A percentile compares a stretch with the other conserved stretches of the same genome.
phyloP scores from a whole-genome alignment of 805 yeast genomes.

The Schwanniomyces sp. region DNA sequence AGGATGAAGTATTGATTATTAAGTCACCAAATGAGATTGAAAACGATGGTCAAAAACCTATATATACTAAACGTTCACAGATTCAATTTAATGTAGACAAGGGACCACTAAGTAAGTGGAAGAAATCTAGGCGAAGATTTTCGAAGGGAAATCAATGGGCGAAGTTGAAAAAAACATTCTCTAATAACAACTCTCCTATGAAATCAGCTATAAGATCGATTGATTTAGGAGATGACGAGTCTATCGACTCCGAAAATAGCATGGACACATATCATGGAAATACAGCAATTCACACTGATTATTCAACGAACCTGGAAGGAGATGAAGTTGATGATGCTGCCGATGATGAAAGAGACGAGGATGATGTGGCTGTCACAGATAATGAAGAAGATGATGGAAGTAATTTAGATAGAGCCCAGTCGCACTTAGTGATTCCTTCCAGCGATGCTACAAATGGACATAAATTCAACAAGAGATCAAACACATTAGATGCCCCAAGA shows the following conservation, averaged over 20 bases:
- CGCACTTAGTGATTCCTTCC: constrained; percentile 34
- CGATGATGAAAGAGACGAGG: constrained; percentile 6
- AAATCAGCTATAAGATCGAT: constrained; percentile 2
- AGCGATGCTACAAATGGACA: constrained; percentile 32
- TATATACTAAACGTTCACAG: constrained; percentile 30
- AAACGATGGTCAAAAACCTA: constrained; percentile 31
- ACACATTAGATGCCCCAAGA: constrained; percentile 42
- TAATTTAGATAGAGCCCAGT: constrained; percentile 22
- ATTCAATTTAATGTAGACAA: constrained; percentile 23
- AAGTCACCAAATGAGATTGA: constrained; percentile 77
- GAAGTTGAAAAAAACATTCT: constrained; percentile 23
- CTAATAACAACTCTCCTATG: constrained; percentile 11
- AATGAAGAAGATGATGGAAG: constrained; percentile 11
- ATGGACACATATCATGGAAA: not conserved
- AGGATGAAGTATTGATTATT: constrained; percentile 73
- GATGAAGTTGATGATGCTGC: constrained; percentile 8
- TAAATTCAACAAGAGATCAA: constrained; percentile 44
- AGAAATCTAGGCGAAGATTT: constrained; percentile 8
- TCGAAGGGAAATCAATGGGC: constrained; percentile 15
- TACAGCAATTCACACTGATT: not conserved
- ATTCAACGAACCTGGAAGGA: constrained; percentile 1
- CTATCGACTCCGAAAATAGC: constrained; percentile 4
- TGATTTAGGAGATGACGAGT: constrained; percentile 15
- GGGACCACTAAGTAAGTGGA: constrained; percentile 14
- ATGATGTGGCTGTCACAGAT: constrained; percentile 6